Base-by-base conservation (phyloP, 176 grass and related monocot genomes). In the Bolboschoenus planiculmis region DNA sequence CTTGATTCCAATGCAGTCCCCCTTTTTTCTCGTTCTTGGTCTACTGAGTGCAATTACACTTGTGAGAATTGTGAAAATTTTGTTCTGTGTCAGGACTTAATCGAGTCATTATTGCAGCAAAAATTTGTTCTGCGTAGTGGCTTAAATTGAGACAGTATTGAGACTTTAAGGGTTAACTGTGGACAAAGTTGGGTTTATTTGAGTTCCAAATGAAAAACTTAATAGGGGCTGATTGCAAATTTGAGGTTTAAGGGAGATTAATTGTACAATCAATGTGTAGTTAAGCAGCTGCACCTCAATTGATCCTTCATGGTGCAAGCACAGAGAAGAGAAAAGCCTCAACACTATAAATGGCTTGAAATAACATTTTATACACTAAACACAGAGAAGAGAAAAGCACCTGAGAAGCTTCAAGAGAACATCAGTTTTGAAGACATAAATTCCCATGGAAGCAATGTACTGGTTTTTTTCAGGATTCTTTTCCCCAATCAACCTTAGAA, bases 391-490 rank as follows among this genome's bases (percentile, higher is more conserved):
- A 76, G 1, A 31, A 37, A 33, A 78, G 40, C 83, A 94, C 92
- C 90, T 91, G 62, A 94, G 61, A 85, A 94, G 90, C 70, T 87
- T 90, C 53, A 91, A 83, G 39, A 94, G 79, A 27, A 88, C 83
- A 62, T 91, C 86, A 53, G 90, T 91, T 82, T 83, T 91, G 83
- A 94, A 94, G 63, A 88, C 83, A 83, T 94, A 94, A 79, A 94
- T 90, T 60, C 92, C 92, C 92, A 94, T 94, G 60, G 92, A 94
- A 40, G 92, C 92, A 67, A 91, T 91, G 78, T 94, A 94, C 81
- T 86, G 85, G 81, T 91, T 56, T 31, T 23, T 79, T 16, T 81
- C 56, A 75, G 87, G 85, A 27, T 85, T 39, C 81, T 91, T 78
- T 84, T 91, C 82, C 29, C 87, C 89, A 77, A 83, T 33, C 64